phyloP scores from a whole-genome alignment of 2,329 filamentous ascomycete genomes.

The Ambrosiella cleistominuta region DNA sequence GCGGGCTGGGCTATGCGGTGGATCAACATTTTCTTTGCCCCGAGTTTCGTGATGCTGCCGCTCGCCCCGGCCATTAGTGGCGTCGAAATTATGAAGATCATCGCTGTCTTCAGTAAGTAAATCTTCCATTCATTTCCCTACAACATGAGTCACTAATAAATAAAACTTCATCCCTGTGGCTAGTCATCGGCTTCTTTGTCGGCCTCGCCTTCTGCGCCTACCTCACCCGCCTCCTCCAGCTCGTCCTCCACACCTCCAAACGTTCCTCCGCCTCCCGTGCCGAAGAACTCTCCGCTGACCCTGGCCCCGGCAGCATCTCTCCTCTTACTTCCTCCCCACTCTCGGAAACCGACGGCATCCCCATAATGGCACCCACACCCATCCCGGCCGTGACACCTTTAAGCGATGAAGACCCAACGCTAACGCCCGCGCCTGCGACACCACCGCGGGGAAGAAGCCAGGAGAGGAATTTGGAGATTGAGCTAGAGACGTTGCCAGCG shows the following conservation, averaged over 20 bases:
- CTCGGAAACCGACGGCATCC: constrained; percentile 28
- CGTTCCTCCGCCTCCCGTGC: constrained; percentile 32
- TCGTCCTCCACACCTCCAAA: constrained; percentile 34
- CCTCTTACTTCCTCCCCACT: not conserved
- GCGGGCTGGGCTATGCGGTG: constrained; percentile 39
- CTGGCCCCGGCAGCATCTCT: not conserved
- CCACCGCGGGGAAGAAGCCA: constrained; percentile 8
- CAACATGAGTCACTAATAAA: not conserved
- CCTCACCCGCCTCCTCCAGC: constrained; percentile 34
- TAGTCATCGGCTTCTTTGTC: constrained; percentile 37
- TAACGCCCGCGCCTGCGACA: not conserved
- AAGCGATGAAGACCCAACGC: not conserved
- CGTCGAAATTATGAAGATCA: constrained; percentile 39
- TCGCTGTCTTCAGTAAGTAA: constrained; percentile 36
- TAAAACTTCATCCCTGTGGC: not conserved
- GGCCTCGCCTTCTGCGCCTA: constrained; percentile 36
- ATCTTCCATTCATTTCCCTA: not conserved
- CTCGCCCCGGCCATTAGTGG: constrained; percentile 36
- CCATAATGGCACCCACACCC: constrained; percentile 21
- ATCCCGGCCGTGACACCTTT: not conserved
- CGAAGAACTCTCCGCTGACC: constrained; percentile 25
- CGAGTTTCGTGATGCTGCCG: constrained; percentile 40
- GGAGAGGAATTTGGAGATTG: not conserved
- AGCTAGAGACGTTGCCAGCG: not conserved
- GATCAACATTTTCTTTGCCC: constrained; percentile 42